Conservation (phyloP, 208 protist species). For the Trypanosoma scelopori region DNA sequence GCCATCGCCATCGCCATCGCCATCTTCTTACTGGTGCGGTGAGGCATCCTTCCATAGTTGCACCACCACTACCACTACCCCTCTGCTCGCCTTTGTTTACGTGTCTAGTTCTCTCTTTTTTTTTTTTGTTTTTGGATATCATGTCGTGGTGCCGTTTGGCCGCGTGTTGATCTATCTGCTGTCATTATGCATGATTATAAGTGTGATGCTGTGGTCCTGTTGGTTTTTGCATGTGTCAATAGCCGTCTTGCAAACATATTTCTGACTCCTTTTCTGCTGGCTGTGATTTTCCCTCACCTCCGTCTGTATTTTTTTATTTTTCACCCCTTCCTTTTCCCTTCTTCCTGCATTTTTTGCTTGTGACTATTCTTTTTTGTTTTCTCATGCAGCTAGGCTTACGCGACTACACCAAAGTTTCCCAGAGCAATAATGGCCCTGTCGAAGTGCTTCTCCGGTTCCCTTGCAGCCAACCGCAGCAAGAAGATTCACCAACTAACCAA, state of each 20-base stretch:
- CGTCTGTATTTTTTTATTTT: constrained; percentile 26
- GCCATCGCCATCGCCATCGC: too few relatives aligned
- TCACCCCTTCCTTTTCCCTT: too few relatives aligned
- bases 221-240: too few relatives aligned
- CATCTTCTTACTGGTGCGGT: too few relatives aligned
- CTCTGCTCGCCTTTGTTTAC: too few relatives aligned
- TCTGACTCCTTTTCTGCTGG: not conserved
- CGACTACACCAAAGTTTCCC: constrained; percentile 11
- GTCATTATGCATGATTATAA: not conserved
- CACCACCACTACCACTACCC: too few relatives aligned
- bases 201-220: not conserved
- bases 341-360: constrained; percentile 13
- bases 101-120: not conserved
- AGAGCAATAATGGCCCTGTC: constrained; percentile 24
- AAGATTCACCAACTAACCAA: constrained; percentile 88
- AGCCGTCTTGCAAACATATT: too few relatives aligned
- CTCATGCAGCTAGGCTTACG: constrained; percentile 30
- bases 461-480: constrained; percentile 87
- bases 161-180: not conserved
- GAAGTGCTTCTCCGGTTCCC: constrained; percentile 25
- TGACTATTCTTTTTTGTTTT: constrained; percentile 24
- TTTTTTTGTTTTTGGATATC: not conserved
- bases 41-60: too few relatives aligned
- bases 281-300: not conserved
- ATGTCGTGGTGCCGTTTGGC: not conserved